Evolutionary conservation across 1,284 basidiomycete species (phyloP), one percentile per base, ranked within the genome.

Genomic region (Anthracocystis walkeri): DNA sequence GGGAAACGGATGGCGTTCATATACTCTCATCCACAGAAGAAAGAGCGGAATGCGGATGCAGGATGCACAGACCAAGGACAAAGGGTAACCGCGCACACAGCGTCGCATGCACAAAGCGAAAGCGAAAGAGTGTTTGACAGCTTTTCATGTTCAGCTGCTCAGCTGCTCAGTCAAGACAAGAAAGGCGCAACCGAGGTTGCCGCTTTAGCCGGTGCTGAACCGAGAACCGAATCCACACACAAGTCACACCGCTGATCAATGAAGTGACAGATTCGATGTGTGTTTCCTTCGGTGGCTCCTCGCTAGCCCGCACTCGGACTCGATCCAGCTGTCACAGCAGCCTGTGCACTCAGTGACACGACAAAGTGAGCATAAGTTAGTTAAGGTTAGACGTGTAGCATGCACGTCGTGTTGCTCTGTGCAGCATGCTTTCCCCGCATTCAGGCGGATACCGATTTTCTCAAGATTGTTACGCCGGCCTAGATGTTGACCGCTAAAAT

Each of bases 391-490:
- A 49, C 27, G 12, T 20, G 3, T n/a, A n/a, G 48, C 48, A 49
- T 49, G 48, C 46, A 29, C 7, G 29, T 18, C n/a, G 46, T n/a
- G 46, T 27, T 16, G 29, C 14, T 18, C 7, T 49, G 2, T 38
- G 35, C 35, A 38, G 29, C 29, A 49, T 48, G 35, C 29, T 49
- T 49, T 49, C 48, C 48, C 48, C 48, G 48, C 48, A 31, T 48
- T 48, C 10, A 3, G 46, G 29, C 27, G n/a, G 46, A 4, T 11
- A 7, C 7, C 5, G 25, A 11, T 20, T 49, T 49, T 31, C 20
- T 7, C 16, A 6, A 2, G 4, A 20, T 20, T 49, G 48, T 49
- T 49, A 49, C 48, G 48, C 48, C 48, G 48, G 18, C 7, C 3
- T 31, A 3, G 20, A 31, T n/a, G 14, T 29, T 12, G 46, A n/a